Evolutionary conservation across 805 yeast species (phyloP), one percentile per base, ranked within the genome.

Genomic region (Cyberlindnera maritima): DNA sequence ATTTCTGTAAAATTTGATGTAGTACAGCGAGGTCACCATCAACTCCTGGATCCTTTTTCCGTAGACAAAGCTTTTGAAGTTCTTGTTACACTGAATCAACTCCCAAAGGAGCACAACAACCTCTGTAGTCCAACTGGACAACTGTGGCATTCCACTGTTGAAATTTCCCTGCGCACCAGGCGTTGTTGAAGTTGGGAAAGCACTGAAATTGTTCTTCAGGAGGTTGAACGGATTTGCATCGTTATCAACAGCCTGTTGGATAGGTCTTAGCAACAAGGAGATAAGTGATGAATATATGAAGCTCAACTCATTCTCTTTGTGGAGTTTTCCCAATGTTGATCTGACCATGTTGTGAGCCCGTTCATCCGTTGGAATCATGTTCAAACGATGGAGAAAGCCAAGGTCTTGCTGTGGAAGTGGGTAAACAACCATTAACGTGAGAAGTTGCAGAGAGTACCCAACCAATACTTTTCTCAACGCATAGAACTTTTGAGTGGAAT

Each of bases 91-190:
- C 59, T 88, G 92, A 29, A 79, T 66, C 36, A 89, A 66, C 57
- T 87, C 96, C 87, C 96, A 88, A 14, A 86, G 54, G 9, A 91
- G 60, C 60, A 85, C 73, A 6, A 80, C 64, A n/a, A 77, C 60
- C 58, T 85, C 91, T 3, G 72, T 66, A 2, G 80, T 62, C 83
- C 90, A 72, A 17, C 73, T 57, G 4, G 76, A 64, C 47, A 72
- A 42, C 52, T 65, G 50, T 38, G 79, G 67, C 48, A 71, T 38
- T 44, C 69, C 55, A 39, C 67, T 61, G 6, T 36, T 50, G 38
- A 54, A 47, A 14, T 46, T 20, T 18, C 47, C 39, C n/a, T 43
- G 43, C 0, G 38, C 48, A 18, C 43, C 46, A 1, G 49, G 38
- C 20, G 52, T 18, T 18, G 45, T 23, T n/a, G 56, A 49, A 12